These are phyloP conservation scores for Ganoderma sinense DNA, from an alignment of 1,284 basidiomycete genomes.

Conservation along the genomic window DNA sequence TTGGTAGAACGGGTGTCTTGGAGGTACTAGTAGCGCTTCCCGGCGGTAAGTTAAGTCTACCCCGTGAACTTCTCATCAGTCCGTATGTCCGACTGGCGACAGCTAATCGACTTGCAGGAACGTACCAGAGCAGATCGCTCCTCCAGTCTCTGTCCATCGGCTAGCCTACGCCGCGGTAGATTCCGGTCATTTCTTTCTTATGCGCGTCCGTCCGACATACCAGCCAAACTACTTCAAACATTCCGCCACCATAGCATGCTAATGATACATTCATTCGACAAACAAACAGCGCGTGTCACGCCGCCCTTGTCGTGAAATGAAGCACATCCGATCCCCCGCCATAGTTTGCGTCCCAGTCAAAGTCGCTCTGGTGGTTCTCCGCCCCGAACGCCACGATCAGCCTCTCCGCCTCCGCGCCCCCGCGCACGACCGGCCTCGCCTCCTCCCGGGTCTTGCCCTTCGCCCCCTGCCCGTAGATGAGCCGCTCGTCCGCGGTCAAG, in stretches of 20 bases:
- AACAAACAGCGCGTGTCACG: neutral
- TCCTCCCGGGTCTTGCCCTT: constrained; percentile 61
- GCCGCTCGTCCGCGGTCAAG: constrained; percentile 53
- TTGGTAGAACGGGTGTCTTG: neutral
- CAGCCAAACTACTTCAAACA: too few relatives aligned
- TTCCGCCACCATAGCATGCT: neutral
- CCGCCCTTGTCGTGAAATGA: constrained; percentile 51
- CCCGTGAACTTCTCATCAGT: neutral
- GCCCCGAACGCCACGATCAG: constrained; percentile 70
- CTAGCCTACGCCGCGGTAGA: neutral
- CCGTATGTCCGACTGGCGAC: neutral
- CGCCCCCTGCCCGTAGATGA: constrained; percentile 76
- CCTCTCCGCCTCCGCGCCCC: constrained; percentile 54
- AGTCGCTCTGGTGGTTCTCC: constrained; percentile 72
- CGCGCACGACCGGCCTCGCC: constrained; percentile 58
- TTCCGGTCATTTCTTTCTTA: neutral
- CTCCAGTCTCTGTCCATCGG: neutral
- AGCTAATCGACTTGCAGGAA: neutral
- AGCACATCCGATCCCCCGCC: constrained; percentile 73
- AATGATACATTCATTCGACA: neutral
- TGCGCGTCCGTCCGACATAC: neutral
- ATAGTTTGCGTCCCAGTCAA: constrained; percentile 71
- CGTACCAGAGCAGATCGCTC: neutral
- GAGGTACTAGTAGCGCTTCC: neutral
- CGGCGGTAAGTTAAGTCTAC: neutral